phyloP scores from a whole-genome alignment of 345 rosid species.

The Aethionema arabicum region DNA sequence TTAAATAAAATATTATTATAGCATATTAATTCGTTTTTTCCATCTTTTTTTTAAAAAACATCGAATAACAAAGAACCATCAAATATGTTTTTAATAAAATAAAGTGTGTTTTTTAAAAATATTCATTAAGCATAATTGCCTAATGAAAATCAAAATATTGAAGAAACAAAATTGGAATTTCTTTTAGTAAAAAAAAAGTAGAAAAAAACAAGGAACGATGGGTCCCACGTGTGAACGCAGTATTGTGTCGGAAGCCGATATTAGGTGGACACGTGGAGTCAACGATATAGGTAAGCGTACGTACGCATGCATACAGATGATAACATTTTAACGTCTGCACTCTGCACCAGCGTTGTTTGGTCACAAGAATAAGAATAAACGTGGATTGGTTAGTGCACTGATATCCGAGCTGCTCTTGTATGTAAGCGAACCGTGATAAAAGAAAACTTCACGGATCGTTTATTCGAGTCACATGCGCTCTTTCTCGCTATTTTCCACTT shows the following conservation, averaged over 20 bases:
- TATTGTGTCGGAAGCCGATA: slow-evolving; percentile 35
- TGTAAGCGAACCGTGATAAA: slow-evolving; percentile 36
- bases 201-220: slow-evolving; percentile 3
- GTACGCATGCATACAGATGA: slow-evolving; percentile 17
- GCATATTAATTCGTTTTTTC: too few species aligned
- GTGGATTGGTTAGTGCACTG: slow-evolving; percentile 25
- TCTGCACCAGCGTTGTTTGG: slow-evolving; percentile 24
- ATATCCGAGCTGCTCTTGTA: slow-evolving; percentile 25
- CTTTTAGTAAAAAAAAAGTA: neutral
- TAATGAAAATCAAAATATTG: neutral
- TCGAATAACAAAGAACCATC: too few species aligned
- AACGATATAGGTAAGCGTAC: slow-evolving; percentile 12
- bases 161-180: neutral
- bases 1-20: too few species aligned
- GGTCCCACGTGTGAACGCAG: slow-evolving; percentile 29
- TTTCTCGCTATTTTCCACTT: slow-evolving; percentile 8
- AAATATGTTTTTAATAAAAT: too few species aligned
- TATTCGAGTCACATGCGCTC: slow-evolving; percentile 31
- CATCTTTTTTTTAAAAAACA: too few species aligned
- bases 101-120: too few species aligned
- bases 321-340: neutral
- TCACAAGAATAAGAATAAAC: neutral
- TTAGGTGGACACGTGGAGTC: slow-evolving; percentile 23
- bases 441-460: slow-evolving; percentile 36
- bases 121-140: neutral